Conservation (phyloP, 73 alveolate species). For the Stentor roeselii region DNA sequence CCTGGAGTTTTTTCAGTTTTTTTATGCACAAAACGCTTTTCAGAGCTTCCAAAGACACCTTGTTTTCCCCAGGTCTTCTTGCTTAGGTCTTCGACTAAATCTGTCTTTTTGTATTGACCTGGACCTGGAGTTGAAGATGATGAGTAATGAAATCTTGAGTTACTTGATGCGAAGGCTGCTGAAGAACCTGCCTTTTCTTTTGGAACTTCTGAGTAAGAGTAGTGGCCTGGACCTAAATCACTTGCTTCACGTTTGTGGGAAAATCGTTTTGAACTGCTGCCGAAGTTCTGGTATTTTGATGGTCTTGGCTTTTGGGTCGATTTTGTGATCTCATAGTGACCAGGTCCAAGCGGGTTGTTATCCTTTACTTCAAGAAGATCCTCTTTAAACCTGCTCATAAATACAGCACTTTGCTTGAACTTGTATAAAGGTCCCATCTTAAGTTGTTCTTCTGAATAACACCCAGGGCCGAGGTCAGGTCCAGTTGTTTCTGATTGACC, state of each 20-base stretch:
- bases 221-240: slow-evolving; percentile 50
- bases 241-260: slow-evolving; percentile 26
- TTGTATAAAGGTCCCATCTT: slow-evolving; percentile 65
- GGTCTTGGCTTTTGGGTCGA: slow-evolving; percentile 49
- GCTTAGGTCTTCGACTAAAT: slow-evolving; percentile 37
- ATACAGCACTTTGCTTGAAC: slow-evolving; percentile 57
- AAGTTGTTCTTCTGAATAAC: slow-evolving; percentile 50
- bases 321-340: slow-evolving; percentile 42
- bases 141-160: slow-evolving; percentile 24
- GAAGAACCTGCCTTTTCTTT: slow-evolving; percentile 27
- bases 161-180: slow-evolving; percentile 40
- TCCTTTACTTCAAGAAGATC: slow-evolving; percentile 49
- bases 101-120: slow-evolving; percentile 43
- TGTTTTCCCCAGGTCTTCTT: slow-evolving; percentile 66
- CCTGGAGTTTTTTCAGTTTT: slow-evolving; percentile 25
- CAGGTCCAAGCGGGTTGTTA: slow-evolving; percentile 70
- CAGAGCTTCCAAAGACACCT: slow-evolving; percentile 80
- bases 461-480: slow-evolving; percentile 64
- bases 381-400: slow-evolving; percentile 55
- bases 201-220: slow-evolving; percentile 2
- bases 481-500: slow-evolving; percentile 24
- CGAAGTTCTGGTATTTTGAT: slow-evolving; percentile 65
- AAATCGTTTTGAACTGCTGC: slow-evolving; percentile 63
- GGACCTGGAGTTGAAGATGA: slow-evolving; percentile 58
- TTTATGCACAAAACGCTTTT: slow-evolving; percentile 46